Conservation (phyloP, 768 basidiomycete genomes). For the Pisolithus albus region DNA sequence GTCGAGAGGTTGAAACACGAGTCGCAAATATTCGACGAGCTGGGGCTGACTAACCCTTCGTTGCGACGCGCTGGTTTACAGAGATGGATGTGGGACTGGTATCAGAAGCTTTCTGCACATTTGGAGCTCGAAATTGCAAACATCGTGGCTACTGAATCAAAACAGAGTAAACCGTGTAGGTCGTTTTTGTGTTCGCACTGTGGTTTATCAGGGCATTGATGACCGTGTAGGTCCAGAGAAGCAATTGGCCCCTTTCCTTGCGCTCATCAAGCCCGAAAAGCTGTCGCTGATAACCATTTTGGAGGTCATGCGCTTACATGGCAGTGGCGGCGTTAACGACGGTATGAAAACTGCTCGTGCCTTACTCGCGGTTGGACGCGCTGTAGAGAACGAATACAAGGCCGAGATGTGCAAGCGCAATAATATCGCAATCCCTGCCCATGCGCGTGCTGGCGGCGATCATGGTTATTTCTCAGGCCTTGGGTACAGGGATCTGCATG, state of each 20-base stretch:
- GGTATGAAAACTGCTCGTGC: slow-evolving; percentile 90
- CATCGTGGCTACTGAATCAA: slow-evolving; percentile 34
- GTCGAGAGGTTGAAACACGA: slow-evolving; percentile 63
- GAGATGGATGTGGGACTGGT: slow-evolving; percentile 86
- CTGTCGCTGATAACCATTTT: slow-evolving; percentile 86
- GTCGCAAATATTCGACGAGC: slow-evolving; percentile 46
- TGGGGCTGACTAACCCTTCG: slow-evolving; percentile 45
- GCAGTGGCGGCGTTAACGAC: slow-evolving; percentile 65
- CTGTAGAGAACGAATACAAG: slow-evolving; percentile 88
- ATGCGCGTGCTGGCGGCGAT: slow-evolving; percentile 20
- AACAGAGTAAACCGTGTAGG: slow-evolving; percentile 8
- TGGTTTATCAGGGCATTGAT: background rate
- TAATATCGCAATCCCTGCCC: slow-evolving; percentile 44
- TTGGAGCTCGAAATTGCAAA: slow-evolving; percentile 45
- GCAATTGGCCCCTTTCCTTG: slow-evolving; percentile 62
- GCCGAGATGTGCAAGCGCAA: slow-evolving; percentile 67
- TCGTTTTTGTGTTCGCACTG: background rate
- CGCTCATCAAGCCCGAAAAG: slow-evolving; percentile 66
- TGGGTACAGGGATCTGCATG: slow-evolving; percentile 56
- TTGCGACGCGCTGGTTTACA: slow-evolving; percentile 50
- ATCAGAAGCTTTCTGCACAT: slow-evolving; percentile 46
- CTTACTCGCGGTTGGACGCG: slow-evolving; percentile 70
- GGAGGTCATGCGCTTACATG: slow-evolving; percentile 78
- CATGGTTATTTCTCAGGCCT: slow-evolving; percentile 48
- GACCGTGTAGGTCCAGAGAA: slow-evolving; percentile 6